Evolutionary conservation across 106 monocot genomes (phyloP).

Genomic region (Dactylorhiza incarnata): DNA sequence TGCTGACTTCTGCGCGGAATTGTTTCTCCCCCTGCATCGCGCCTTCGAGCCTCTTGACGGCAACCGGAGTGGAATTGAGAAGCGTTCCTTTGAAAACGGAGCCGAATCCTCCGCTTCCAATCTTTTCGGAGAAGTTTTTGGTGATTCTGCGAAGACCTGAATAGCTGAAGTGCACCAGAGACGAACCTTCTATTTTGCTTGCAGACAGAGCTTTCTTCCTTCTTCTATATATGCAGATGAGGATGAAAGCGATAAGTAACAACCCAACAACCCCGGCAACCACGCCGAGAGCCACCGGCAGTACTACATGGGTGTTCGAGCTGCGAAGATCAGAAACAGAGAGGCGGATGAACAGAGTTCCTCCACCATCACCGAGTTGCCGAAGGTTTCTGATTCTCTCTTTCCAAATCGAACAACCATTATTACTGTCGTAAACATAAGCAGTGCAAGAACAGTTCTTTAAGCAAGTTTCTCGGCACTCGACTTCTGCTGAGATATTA

Average conservation of each 20-base stretch:
- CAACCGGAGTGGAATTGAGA: slow-evolving; percentile 14
- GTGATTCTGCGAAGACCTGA: slow-evolving; percentile 15
- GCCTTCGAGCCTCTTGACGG: slow-evolving; percentile 34
- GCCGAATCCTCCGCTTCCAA: slow-evolving; percentile 36
- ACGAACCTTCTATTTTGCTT: slow-evolving; percentile 8
- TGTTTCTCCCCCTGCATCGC: slow-evolving; percentile 32
- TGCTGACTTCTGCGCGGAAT: slow-evolving; percentile 27
- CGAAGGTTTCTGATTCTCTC: slow-evolving; percentile 19
- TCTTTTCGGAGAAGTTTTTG: slow-evolving; percentile 28
- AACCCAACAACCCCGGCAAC: slow-evolving; percentile 2
- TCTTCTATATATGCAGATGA: neutral
- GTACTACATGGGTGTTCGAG: neutral
- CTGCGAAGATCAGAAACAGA: slow-evolving; percentile 21
- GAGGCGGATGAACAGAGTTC: slow-evolving; percentile 25
- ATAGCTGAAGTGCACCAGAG: slow-evolving; percentile 17
- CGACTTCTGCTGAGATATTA: neutral
- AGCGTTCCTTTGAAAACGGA: slow-evolving; percentile 32
- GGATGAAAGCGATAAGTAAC: neutral
- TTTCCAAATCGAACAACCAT: slow-evolving; percentile 25
- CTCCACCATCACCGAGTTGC: slow-evolving; percentile 12
- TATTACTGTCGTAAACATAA: slow-evolving; percentile 11
- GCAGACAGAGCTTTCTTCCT: slow-evolving; percentile 1
- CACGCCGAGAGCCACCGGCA: slow-evolving; percentile 8
- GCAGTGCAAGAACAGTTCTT: slow-evolving; percentile 36
- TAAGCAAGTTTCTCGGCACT: slow-evolving; percentile 20